A percentile compares a stretch with the other conserved stretches of the same genome.
Evolutionary conservation across 208 protist species (phyloP).

Genomic region (Angomonas deanei): DNA sequence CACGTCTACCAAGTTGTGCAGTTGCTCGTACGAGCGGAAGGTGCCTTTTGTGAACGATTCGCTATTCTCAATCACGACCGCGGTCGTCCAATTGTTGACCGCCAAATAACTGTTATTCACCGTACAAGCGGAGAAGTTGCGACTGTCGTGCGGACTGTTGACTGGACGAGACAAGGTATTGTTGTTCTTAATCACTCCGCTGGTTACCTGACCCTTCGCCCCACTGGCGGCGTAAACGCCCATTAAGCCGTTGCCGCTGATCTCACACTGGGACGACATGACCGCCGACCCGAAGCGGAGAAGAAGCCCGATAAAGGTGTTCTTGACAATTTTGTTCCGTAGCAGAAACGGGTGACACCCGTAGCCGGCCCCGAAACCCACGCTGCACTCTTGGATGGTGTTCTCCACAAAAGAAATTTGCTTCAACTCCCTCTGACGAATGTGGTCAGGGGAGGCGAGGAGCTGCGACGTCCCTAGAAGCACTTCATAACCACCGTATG

Average conservation of each 20-base stretch:
- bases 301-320: slow-evolving; percentile 82
- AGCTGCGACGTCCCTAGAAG: slow-evolving; percentile 53
- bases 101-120: slow-evolving; percentile 15
- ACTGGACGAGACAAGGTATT: slow-evolving; percentile 63
- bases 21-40: slow-evolving; percentile 38
- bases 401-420: slow-evolving; percentile 77
- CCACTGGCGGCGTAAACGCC: slow-evolving; percentile 68
- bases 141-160: slow-evolving; percentile 27
- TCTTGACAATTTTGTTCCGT: slow-evolving; percentile 54
- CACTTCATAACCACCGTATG: slow-evolving; percentile 48
- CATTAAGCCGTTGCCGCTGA: slow-evolving; percentile 66
- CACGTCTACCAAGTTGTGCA: slow-evolving; percentile 32
- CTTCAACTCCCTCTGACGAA: slow-evolving; percentile 40
- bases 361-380: slow-evolving; percentile 68
- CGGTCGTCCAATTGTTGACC: slow-evolving; percentile 1
- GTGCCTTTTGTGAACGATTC: not conserved
- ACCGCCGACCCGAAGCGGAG: slow-evolving; percentile 61
- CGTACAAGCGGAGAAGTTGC: slow-evolving; percentile 33
- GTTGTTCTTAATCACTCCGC: slow-evolving; percentile 42
- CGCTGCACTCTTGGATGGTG: slow-evolving; percentile 54
- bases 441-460: slow-evolving; percentile 31
- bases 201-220: slow-evolving; percentile 51
- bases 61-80: not conserved
- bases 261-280: slow-evolving; percentile 45
- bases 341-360: slow-evolving; percentile 72